Evolutionary conservation across 2,329 filamentous ascomycete species (phyloP), one percentile per base, ranked within the genome.

Genomic region (Fusarium sp.): DNA sequence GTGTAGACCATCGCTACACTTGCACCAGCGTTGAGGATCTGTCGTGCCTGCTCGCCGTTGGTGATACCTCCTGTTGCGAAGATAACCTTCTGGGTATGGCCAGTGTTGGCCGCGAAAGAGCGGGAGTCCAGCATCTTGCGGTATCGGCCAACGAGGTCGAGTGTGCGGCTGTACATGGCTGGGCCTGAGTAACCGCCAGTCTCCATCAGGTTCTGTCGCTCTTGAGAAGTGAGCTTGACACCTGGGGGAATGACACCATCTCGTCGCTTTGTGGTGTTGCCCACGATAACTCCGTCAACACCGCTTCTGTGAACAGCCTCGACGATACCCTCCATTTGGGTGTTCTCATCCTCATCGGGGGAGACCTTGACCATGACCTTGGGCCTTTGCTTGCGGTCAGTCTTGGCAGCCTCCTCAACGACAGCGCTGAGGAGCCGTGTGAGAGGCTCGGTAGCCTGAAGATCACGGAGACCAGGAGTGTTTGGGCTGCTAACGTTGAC

Each of bases 401-500:
- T 86, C 65, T 83, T 83, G 70, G 87, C 82, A 1, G 94, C 94
- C 56, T 95, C 92, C 17, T 88, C 84, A 3, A 98, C 95, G 0
- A 98, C 95, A 1, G 92, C 92, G 11, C 85, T 87, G 40, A 99
- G 82, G 46, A 99, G 90, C 41, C 87, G 83, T 3, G 93, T 95
- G 57, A 99, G 82, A 1, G 94, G 95, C 68, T 92, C 93, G 0
- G 90, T 87, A 4, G 92, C 92, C 80, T 99, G 96, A 37, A 99
- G 83, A 56, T 93, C 91, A 23, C 96, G 88, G 48, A 98, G 85
- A 0, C 96, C 95, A 0, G 95, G 95, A 0, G 95, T 98, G 81
- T 99, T 99, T 23, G 96, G 96, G 72, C 92, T 96, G 75, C 94
- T 97, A 49, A 99, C 96, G 74, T 99, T 99, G 75, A 99, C 96